A percentile compares a stretch with the other conserved stretches of the same genome.
These are phyloP conservation scores for Lepidium didymum DNA, from an alignment of 345 rosid genomes.

Conservation along the genomic window DNA sequence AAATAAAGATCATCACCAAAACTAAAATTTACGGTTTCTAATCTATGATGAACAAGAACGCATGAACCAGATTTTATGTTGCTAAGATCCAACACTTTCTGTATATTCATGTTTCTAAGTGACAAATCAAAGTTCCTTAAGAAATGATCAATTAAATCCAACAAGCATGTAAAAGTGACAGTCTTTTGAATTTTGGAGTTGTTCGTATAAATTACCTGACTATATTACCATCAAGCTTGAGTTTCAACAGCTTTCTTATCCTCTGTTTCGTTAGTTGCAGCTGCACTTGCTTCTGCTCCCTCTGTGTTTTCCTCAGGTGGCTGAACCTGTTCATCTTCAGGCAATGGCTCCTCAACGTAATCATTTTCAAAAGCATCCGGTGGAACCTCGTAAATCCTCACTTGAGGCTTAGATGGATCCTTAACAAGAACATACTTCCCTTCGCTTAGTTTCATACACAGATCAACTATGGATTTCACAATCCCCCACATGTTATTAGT, in stretches of 20 bases:
- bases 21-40: not conserved
- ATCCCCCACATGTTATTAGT: slow-evolving; percentile 99
- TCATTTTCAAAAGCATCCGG: slow-evolving; percentile 98
- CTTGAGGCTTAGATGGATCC: slow-evolving; percentile 95
- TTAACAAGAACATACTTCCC: slow-evolving; percentile 75
- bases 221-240: slow-evolving; percentile 42
- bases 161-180: not conserved
- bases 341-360: slow-evolving; percentile 92
- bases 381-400: slow-evolving; percentile 96
- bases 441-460: slow-evolving; percentile 69
- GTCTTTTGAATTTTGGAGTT: not conserved
- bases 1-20: not conserved
- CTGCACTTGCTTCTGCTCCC: slow-evolving; percentile 42
- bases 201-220: not conserved
- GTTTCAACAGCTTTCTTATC: slow-evolving; percentile 38
- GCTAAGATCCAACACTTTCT: not conserved
- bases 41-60: not conserved
- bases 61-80: not conserved
- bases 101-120: not conserved
- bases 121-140: not conserved
- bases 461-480: slow-evolving; percentile 87
- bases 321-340: slow-evolving; percentile 42
- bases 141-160: not conserved
- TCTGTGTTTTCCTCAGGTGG: slow-evolving; percentile 60
- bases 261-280: slow-evolving; percentile 39